A percentile compares a stretch with the other conserved stretches of the same genome.
These are phyloP conservation scores for Areca catechu DNA, from an alignment of 176 grass and related monocot species.

Conservation along the genomic window DNA sequence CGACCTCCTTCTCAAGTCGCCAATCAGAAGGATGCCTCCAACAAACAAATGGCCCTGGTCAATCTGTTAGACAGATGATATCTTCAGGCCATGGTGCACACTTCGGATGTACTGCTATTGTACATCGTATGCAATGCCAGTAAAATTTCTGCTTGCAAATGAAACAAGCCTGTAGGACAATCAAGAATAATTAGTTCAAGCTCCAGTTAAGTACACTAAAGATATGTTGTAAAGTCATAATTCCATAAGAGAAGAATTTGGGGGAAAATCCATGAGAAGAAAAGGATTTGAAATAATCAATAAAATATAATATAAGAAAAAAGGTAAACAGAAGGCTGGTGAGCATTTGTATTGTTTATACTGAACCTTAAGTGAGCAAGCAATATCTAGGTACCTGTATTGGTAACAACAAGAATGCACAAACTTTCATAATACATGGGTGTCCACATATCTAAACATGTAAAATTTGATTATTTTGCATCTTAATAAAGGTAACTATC, in stretches of 20 bases:
- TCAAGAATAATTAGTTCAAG: background rate
- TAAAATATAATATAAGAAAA: no score
- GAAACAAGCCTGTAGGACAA: constrained; percentile 16
- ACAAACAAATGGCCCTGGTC: constrained; percentile 12
- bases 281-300: no score
- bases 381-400: no score
- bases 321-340: no score
- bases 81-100: constrained; percentile 20
- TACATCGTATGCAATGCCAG: constrained; percentile 17
- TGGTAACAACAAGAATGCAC: no score
- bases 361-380: no score
- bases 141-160: constrained; percentile 23
- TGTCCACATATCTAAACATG: no score
- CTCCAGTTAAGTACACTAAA: constrained; percentile 2
- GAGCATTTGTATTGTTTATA: no score
- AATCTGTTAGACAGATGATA: constrained; percentile 6
- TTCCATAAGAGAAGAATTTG: background rate
- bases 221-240: background rate
- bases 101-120: constrained; percentile 15
- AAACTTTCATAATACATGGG: no score
- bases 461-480: no score
- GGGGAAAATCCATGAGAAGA: background rate
- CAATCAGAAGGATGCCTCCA: constrained; percentile 23
- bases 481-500: no score
- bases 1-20: constrained; percentile 18